Evolutionary conservation across 805 yeast genomes (phyloP).

Genomic region (Suhomyces prunicola): DNA sequence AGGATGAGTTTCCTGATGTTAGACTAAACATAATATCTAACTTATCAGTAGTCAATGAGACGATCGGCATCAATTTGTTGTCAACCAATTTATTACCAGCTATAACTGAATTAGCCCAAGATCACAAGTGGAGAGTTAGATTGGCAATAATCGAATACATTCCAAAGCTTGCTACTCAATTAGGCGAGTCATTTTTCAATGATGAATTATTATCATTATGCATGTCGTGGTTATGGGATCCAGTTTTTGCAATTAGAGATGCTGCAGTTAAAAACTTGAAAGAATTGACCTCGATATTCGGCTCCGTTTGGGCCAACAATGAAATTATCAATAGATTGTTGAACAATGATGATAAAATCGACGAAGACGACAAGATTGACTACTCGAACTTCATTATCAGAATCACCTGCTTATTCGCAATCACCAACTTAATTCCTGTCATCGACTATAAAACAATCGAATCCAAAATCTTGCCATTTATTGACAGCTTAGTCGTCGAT

Average conservation of each 20-base stretch:
- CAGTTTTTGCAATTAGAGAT: slow-evolving; percentile 91
- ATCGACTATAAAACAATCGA: slow-evolving; percentile 55
- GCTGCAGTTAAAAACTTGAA: slow-evolving; percentile 88
- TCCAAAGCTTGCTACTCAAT: slow-evolving; percentile 89
- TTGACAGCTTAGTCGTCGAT: slow-evolving; percentile 69
- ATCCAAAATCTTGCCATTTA: slow-evolving; percentile 72
- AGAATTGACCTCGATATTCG: slow-evolving; percentile 81
- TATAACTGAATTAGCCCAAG: slow-evolving; percentile 92
- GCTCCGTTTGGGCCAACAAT: slow-evolving; percentile 86
- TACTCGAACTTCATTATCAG: slow-evolving; percentile 83
- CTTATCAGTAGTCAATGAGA: slow-evolving; percentile 87
- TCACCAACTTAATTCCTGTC: slow-evolving; percentile 78
- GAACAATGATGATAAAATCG: slow-evolving; percentile 24
- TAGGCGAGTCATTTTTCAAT: slow-evolving; percentile 91
- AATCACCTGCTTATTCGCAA: slow-evolving; percentile 84
- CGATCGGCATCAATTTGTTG: slow-evolving; percentile 84
- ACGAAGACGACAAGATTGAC: slow-evolving; percentile 36
- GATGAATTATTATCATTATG: slow-evolving; percentile 87
- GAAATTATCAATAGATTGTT: slow-evolving; percentile 80
- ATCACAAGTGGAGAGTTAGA: slow-evolving; percentile 96
- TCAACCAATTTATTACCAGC: slow-evolving; percentile 92
- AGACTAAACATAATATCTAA: slow-evolving; percentile 91
- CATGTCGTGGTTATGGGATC: slow-evolving; percentile 98
- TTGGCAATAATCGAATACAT: slow-evolving; percentile 95
- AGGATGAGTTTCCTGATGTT: slow-evolving; percentile 96